These are phyloP conservation scores for Ophiocordyceps camponoti-floridani DNA, from an alignment of 2,329 filamentous ascomycete genomes.

Conservation along the genomic window DNA sequence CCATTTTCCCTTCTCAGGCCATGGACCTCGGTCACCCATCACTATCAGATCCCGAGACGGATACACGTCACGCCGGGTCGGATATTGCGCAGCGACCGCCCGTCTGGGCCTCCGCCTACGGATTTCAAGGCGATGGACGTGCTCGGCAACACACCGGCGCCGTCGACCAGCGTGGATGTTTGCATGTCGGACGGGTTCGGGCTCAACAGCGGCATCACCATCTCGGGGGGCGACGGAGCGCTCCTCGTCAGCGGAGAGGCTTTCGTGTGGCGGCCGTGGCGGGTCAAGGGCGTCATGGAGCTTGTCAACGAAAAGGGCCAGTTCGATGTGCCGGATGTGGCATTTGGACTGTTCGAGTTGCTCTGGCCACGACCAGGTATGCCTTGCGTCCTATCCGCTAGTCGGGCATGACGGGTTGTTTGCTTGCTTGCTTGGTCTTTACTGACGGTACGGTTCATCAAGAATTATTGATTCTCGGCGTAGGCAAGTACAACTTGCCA, in stretches of 20 bases:
- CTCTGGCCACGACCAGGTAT: slow-evolving; percentile 80
- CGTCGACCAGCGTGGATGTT: slow-evolving; percentile 68
- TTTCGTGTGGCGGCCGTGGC: slow-evolving; percentile 79
- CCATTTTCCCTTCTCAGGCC: background rate
- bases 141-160: slow-evolving; percentile 54
- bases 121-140: slow-evolving; percentile 68
- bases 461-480: slow-evolving; percentile 77
- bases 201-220: slow-evolving; percentile 61
- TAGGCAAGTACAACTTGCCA: slow-evolving; percentile 59
- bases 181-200: slow-evolving; percentile 73
- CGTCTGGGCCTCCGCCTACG: slow-evolving; percentile 20
- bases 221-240: slow-evolving; percentile 52
- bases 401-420: no score
- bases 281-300: slow-evolving; percentile 22
- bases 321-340: slow-evolving; percentile 54
- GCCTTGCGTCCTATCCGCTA: background rate
- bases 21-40: background rate
- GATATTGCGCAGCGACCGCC: slow-evolving; percentile 6
- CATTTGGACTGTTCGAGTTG: slow-evolving; percentile 58
- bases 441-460: background rate
- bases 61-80: slow-evolving; percentile 5
- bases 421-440: background rate
- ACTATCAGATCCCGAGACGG: background rate
- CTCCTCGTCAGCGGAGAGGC: slow-evolving; percentile 74
- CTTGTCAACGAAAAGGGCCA: slow-evolving; percentile 64